Evolutionary conservation across 257 asterid species (phyloP).

Genomic region (Ehretia macrophylla): DNA sequence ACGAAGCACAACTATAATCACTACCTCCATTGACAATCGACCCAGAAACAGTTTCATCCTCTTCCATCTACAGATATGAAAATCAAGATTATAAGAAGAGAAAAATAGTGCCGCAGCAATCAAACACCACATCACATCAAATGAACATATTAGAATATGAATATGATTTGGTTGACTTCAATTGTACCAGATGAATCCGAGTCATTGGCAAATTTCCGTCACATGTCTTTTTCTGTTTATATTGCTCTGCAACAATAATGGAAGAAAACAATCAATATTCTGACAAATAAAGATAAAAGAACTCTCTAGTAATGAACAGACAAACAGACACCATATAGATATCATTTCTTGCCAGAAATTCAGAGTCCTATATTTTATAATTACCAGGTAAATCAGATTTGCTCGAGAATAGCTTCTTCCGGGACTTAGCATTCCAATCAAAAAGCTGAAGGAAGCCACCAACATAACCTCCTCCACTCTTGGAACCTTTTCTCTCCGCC

Average conservation of each 20-base stretch:
- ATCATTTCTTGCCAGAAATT: no score
- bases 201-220: constrained; percentile 62
- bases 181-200: constrained; percentile 49
- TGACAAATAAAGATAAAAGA: no score
- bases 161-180: neutral
- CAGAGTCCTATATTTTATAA: no score
- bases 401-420: constrained; percentile 74
- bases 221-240: constrained; percentile 76
- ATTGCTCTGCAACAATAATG: constrained; percentile 48
- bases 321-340: neutral
- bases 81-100: neutral
- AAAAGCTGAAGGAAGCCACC: constrained; percentile 87
- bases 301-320: no score
- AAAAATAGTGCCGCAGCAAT: neutral
- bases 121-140: neutral
- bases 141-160: neutral
- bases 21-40: constrained; percentile 63
- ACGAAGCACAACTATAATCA: constrained; percentile 75
- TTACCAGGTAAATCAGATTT: constrained; percentile 68
- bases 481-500: constrained; percentile 59
- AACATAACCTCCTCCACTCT: constrained; percentile 60
- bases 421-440: constrained; percentile 89
- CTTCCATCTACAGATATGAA: constrained; percentile 42
- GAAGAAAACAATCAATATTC: constrained; percentile 1
- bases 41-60: constrained; percentile 45